Evolutionary conservation across 305 asterid genomes (phyloP).

Genomic region (Plantago lanceolata): DNA sequence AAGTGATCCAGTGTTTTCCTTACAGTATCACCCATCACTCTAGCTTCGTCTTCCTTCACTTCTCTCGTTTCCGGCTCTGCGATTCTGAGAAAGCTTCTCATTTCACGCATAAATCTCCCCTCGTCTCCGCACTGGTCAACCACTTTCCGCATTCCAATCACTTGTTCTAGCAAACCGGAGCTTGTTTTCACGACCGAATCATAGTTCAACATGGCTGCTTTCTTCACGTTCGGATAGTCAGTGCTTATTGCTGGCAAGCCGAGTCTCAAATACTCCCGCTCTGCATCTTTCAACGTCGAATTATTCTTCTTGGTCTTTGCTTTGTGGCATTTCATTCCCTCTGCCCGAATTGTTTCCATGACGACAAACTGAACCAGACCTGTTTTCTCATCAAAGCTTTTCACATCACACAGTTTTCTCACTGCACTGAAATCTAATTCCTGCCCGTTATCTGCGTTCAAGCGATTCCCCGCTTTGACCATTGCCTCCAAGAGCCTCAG

Average conservation of each 20-base stretch:
- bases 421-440: conserved; percentile 79
- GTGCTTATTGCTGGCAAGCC: conserved; percentile 79
- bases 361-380: conserved; percentile 81
- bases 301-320: conserved; percentile 42
- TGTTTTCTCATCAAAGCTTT: conserved; percentile 79
- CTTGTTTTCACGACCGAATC: conserved; percentile 43
- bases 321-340: conserved; percentile 62
- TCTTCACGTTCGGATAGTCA: conserved; percentile 66
- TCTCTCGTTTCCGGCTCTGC: conserved; percentile 52
- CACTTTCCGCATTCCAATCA: conserved; percentile 35
- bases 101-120: conserved; percentile 45
- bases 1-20: conserved; percentile 72
- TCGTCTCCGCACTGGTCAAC: conserved; percentile 32
- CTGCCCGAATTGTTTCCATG: conserved; percentile 82
- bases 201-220: conserved; percentile 58
- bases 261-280: conserved; percentile 71
- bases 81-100: conserved; percentile 51
- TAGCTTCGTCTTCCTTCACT: conserved; percentile 49
- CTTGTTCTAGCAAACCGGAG: conserved; percentile 38
- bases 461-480: conserved; percentile 76
- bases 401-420: conserved; percentile 77
- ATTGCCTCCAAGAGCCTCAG: conserved; percentile 83
- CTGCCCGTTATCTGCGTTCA: conserved; percentile 86
- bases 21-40: conserved; percentile 56
- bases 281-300: conserved; percentile 33